These are phyloP conservation scores for Trichophyton rubrum DNA, from an alignment of 2,329 filamentous ascomycete species.

Conservation along the genomic window DNA sequence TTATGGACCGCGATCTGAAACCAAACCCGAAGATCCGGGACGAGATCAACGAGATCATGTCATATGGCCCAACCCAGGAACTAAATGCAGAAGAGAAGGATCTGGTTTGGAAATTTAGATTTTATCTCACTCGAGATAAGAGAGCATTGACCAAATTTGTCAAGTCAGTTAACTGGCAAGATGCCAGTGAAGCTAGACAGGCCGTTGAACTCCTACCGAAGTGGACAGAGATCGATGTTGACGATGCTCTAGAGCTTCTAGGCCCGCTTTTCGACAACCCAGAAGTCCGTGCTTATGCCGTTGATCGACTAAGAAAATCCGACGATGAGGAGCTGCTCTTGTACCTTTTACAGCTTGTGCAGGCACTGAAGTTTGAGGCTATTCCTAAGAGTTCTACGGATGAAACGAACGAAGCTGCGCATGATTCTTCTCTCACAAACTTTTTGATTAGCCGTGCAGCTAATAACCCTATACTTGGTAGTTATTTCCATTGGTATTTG, in stretches of 20 bases:
- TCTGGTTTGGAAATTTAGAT: slow-evolving; percentile 92
- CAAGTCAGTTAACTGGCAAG: slow-evolving; percentile 92
- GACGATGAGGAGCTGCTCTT: slow-evolving; percentile 84
- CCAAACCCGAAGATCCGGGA: slow-evolving; percentile 93
- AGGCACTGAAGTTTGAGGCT: slow-evolving; percentile 87
- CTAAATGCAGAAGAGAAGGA: slow-evolving; percentile 87
- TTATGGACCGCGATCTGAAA: slow-evolving; percentile 86
- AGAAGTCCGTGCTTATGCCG: slow-evolving; percentile 81
- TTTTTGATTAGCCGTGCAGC: slow-evolving; percentile 84
- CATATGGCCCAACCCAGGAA: slow-evolving; percentile 82
- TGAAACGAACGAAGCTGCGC: slow-evolving; percentile 44
- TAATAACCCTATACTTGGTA: slow-evolving; percentile 79
- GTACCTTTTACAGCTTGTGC: slow-evolving; percentile 86
- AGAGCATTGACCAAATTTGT: slow-evolving; percentile 89
- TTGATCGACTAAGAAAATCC: slow-evolving; percentile 79
- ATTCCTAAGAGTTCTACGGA: slow-evolving; percentile 51
- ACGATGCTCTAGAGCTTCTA: slow-evolving; percentile 86
- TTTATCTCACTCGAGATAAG: slow-evolving; percentile 88
- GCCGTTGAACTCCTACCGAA: slow-evolving; percentile 79
- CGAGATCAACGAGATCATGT: slow-evolving; percentile 80
- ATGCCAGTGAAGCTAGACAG: slow-evolving; percentile 71
- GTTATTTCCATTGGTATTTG: slow-evolving; percentile 95
- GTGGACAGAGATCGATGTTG: slow-evolving; percentile 94
- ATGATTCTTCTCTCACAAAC: slow-evolving; percentile 72
- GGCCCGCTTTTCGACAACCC: slow-evolving; percentile 85